These are phyloP conservation scores for Ascochyta lentis DNA, from an alignment of 2,329 filamentous ascomycete genomes.

Conservation along the genomic window DNA sequence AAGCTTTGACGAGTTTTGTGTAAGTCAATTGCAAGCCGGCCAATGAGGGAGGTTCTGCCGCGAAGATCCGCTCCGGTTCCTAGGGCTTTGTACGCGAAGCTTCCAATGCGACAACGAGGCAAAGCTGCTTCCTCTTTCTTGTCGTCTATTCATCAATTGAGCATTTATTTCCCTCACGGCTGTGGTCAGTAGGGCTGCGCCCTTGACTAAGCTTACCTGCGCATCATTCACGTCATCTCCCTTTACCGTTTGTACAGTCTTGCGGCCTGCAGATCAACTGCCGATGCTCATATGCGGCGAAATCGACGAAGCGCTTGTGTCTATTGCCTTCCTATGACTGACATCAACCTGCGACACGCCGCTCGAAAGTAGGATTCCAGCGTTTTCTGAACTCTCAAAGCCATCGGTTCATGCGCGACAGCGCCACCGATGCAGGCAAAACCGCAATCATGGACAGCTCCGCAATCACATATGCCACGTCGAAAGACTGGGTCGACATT, in stretches of 20 bases:
- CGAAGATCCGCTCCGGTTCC: slow-evolving; percentile 4
- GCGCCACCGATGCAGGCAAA: slow-evolving; percentile 17
- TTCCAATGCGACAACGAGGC: slow-evolving; percentile 7
- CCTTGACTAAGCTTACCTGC: not conserved
- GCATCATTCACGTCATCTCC: not conserved
- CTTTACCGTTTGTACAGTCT: not conserved
- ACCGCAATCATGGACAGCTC: slow-evolving; percentile 31
- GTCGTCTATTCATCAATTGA: slow-evolving; percentile 7
- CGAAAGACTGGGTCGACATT: slow-evolving; percentile 47
- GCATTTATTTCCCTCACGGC: not conserved
- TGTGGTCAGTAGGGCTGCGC: slow-evolving; percentile 9
- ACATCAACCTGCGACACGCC: slow-evolving; percentile 1
- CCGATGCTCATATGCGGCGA: slow-evolving; percentile 6
- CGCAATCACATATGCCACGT: slow-evolving; percentile 38
- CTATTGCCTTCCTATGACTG: slow-evolving; percentile 4
- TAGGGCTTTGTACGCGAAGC: slow-evolving; percentile 11
- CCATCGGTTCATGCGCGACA: not conserved
- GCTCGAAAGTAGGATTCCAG: not conserved
- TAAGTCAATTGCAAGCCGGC: slow-evolving; percentile 5
- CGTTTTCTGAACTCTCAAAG: not conserved
- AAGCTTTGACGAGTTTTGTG: slow-evolving; percentile 21
- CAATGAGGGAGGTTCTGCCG: slow-evolving; percentile 12
- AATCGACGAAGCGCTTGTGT: not conserved
- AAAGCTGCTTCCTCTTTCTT: not conserved
- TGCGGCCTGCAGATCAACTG: slow-evolving; percentile 2